Conservation (phyloP, 768 basidiomycete species). For the Suillus bovinus region DNA sequence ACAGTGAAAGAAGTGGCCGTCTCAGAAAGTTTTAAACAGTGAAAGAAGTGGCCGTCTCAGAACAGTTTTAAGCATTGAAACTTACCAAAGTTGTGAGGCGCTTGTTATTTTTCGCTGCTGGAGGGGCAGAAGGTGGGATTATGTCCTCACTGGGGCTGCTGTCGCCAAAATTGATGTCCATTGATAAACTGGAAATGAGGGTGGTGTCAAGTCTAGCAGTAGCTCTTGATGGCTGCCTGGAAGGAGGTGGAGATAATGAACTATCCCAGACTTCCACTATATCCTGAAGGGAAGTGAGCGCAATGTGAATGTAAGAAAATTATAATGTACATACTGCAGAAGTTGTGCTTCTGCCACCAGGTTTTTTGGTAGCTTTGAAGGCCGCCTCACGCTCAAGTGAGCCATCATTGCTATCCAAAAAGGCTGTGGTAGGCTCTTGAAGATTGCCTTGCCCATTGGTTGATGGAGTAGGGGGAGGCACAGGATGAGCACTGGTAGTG, state of each 20-base stretch:
- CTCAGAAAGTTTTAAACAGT: too few relatives aligned
- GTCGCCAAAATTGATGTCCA: not conserved
- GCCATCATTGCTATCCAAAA: not conserved
- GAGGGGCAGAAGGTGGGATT: not conserved
- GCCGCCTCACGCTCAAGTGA: not conserved
- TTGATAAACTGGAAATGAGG: not conserved
- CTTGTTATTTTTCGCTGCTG: not conserved
- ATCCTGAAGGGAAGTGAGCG: not conserved
- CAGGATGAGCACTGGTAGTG: not conserved
- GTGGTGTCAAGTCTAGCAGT: not conserved
- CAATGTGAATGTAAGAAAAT: not conserved
- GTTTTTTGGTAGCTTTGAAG: not conserved
- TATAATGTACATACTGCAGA: not conserved
- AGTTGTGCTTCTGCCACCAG: not conserved
- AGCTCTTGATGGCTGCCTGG: not conserved
- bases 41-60: too few relatives aligned
- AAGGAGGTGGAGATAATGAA: not conserved
- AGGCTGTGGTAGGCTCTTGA: not conserved
- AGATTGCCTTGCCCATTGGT: not conserved
- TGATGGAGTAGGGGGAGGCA: not conserved
- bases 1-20: too few relatives aligned
- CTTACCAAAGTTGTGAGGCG: not conserved
- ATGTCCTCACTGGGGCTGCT: not conserved
- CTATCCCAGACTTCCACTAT: not conserved
- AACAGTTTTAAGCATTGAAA: too few relatives aligned